Evolutionary conservation across 1,139 yeast species (phyloP).

Genomic region (Groenewaldozyma sp.): DNA sequence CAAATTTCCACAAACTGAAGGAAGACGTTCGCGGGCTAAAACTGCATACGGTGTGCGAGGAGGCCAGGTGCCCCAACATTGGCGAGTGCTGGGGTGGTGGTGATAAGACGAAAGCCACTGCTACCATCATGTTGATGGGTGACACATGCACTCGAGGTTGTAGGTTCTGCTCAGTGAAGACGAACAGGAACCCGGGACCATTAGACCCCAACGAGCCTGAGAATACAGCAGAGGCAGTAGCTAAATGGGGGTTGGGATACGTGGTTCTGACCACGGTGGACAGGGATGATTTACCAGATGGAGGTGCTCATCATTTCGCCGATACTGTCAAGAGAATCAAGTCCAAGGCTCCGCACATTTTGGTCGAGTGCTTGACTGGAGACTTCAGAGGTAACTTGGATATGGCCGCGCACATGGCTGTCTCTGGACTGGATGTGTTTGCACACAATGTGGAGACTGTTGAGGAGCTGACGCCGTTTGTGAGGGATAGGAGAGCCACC

Average conservation of each 20-base stretch:
- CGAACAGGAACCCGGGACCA: slow-evolving; percentile 75
- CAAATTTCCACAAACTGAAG: slow-evolving; percentile 68
- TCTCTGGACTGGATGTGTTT: slow-evolving; percentile 86
- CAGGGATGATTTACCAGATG: slow-evolving; percentile 88
- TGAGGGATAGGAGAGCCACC: slow-evolving; percentile 94
- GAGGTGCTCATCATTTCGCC: slow-evolving; percentile 87
- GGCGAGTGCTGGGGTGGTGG: slow-evolving; percentile 99
- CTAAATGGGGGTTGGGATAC: slow-evolving; percentile 97
- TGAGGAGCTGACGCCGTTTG: slow-evolving; percentile 87
- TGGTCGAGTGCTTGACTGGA: slow-evolving; percentile 91
- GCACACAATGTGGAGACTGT: slow-evolving; percentile 98
- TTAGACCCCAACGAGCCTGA: slow-evolving; percentile 97
- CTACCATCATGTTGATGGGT: slow-evolving; percentile 96
- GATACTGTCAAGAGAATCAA: slow-evolving; percentile 82
- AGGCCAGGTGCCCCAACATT: slow-evolving; percentile 96
- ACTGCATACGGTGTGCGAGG: slow-evolving; percentile 94
- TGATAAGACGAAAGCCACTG: slow-evolving; percentile 89
- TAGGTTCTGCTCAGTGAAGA: slow-evolving; percentile 93
- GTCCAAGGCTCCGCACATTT: slow-evolving; percentile 77
- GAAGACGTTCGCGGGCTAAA: slow-evolving; percentile 82
- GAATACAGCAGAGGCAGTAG: slow-evolving; percentile 94
- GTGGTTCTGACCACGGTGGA: slow-evolving; percentile 97
- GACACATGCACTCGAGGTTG: slow-evolving; percentile 99
- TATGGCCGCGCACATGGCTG: slow-evolving; percentile 72
- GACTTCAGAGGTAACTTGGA: slow-evolving; percentile 88